These are phyloP conservation scores for Trametes cingulata DNA, from an alignment of 768 basidiomycete species.

Conservation along the genomic window DNA sequence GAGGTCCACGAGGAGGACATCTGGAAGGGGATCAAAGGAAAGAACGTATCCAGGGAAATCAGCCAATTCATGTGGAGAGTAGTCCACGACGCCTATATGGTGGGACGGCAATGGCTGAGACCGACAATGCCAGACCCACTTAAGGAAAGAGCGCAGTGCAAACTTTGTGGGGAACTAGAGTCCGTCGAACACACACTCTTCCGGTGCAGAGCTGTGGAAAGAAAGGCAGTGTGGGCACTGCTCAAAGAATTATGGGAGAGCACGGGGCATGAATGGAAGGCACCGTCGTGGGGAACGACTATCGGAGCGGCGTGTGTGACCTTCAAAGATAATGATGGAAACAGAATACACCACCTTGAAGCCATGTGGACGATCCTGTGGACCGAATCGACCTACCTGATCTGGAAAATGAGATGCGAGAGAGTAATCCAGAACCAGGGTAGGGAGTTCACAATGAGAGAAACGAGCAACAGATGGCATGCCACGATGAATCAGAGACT, in stretches of 20 bases:
- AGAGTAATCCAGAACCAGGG: background rate
- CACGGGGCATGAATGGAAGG: background rate
- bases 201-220: background rate
- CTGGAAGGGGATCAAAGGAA: background rate
- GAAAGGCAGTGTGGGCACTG: background rate
- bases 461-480: background rate
- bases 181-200: conserved; percentile 1
- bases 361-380: background rate
- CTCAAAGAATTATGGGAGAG: background rate
- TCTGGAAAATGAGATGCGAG: conserved; percentile 12
- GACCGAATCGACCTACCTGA: background rate
- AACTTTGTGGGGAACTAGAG: background rate
- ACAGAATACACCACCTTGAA: background rate
- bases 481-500: background rate
- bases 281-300: background rate
- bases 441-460: background rate
- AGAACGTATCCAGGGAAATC: background rate
- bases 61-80: conserved; percentile 2
- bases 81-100: conserved; percentile 2
- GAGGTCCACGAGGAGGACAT: background rate
- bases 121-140: background rate
- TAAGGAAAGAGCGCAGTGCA: background rate
- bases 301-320: background rate
- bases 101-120: conserved; percentile 3
- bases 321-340: background rate